Conservation (phyloP, 1,284 basidiomycete species). For the Sanghuangporus baumii region DNA sequence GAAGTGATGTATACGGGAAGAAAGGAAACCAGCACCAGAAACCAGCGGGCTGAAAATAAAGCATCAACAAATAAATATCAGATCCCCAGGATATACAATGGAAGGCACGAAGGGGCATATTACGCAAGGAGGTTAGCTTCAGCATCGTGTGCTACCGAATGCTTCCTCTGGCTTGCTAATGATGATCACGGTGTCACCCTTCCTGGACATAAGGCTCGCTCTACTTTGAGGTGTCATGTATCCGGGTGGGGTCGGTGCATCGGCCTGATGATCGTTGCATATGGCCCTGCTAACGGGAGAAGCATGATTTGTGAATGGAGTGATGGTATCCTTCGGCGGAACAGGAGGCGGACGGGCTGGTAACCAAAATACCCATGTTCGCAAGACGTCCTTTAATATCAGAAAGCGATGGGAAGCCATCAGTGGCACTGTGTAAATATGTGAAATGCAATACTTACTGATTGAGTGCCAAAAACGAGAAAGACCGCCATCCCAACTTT, state of each 20-base stretch:
- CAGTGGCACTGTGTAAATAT: not conserved
- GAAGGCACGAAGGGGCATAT: not conserved
- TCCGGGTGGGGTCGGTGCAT: not conserved
- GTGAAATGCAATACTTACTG: constrained; percentile 21
- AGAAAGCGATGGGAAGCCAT: not conserved
- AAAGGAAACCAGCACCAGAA: not conserved
- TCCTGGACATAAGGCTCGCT: not conserved
- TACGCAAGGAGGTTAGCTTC: not conserved
- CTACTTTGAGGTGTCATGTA: not conserved
- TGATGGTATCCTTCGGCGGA: not conserved
- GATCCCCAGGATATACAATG: not conserved
- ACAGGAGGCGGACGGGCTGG: not conserved
- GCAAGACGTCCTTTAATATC: constrained; percentile 29
- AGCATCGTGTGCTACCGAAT: not conserved
- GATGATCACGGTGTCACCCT: constrained; percentile 5
- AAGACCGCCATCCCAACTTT: constrained; percentile 32
- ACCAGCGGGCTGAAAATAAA: not conserved
- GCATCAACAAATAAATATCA: not conserved
- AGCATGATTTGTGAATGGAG: not conserved
- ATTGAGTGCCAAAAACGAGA: constrained; percentile 33
- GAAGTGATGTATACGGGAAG: not conserved
- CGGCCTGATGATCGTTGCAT: not conserved
- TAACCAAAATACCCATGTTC: constrained; percentile 32
- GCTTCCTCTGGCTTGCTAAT: constrained; percentile 4
- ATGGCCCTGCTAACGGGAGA: not conserved